These are phyloP conservation scores for Penicillium pulvis DNA, from an alignment of 495 filamentous ascomycete genomes.

Conservation along the genomic window DNA sequence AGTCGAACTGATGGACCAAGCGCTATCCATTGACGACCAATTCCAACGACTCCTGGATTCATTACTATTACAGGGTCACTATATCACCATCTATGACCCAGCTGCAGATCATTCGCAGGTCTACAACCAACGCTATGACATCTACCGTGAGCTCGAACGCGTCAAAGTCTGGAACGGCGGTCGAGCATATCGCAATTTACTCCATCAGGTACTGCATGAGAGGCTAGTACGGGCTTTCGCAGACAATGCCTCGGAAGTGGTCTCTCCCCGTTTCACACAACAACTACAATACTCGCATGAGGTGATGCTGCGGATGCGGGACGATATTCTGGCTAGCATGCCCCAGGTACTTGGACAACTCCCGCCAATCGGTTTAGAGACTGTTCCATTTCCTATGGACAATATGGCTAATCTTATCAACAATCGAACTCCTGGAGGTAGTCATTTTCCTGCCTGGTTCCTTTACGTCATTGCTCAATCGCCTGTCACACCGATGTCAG, in stretches of 20 bases:
- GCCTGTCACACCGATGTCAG: neutral
- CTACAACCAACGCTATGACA: neutral
- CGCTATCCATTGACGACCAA: neutral
- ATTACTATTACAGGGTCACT: neutral
- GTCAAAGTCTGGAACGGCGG: neutral
- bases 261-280: neutral
- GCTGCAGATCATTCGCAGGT: neutral
- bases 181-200: neutral
- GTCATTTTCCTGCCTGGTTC: neutral
- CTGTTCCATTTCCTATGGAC: neutral
- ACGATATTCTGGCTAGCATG: neutral
- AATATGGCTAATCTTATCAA: neutral
- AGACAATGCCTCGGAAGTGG: neutral
- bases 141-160: neutral
- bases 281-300: neutral
- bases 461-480: neutral
- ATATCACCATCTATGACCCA: neutral
- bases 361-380: neutral
- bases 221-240: neutral
- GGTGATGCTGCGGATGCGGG: neutral
- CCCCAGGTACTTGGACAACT: neutral
- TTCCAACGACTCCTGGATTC: neutral
- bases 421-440: neutral
- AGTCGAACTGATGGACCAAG: neutral
- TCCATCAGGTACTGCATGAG: neutral